Evolutionary conservation across 2,329 filamentous ascomycete species (phyloP), one percentile per base, ranked within the genome.

Genomic region (Aspergillus quadrilineatus): DNA sequence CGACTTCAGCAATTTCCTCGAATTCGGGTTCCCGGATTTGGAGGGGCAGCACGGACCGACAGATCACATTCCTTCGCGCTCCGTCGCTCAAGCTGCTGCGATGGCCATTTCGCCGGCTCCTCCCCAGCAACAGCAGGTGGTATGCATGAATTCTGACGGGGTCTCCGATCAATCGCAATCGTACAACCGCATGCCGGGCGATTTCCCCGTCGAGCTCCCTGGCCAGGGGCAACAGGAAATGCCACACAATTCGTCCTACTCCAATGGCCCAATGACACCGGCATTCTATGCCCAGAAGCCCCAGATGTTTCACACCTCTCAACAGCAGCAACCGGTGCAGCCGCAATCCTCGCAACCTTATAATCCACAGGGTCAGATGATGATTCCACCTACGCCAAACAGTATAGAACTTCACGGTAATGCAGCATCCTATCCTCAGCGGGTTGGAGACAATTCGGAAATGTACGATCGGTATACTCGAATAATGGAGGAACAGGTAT

Each of bases 1-100:
- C 59, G 78, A 80, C 53, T 80, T 80, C 62, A 74, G 77, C 56
- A 78, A 75, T 55, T 77, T 79, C 57, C 74, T 80, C 57, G 77
- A 80, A 53, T 78, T 80, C 65, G 75, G 75, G 37, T 79, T 80
- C 58, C 53, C 75, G 64, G 74, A 76, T 55, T 64, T 77, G 50
- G 72, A 76, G 46, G 65, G 67, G 67, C 68, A 73, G 67, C 68
- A 73, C 67, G 64, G 72, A 69, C 68, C 71, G 67, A 59, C 66
- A 58, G 67, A 72, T 63, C 65, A 67, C 58, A 64, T 73, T 45
- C 64, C 68, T 64, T 64, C 73, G 55, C 67, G 69, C 56, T 65
- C 67, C 45, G 57, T 70, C 50, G 66, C 69, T 52, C 60, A 68
- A 46, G 62, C 72, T 48, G 67, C 72, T 50, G 67, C 67, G 22